Percentiles rank a stretch among this genome's conserved stretches.
These are phyloP conservation scores for Candida pseudofarinosa DNA, from an alignment of 805 yeast genomes.

Conservation along the genomic window DNA sequence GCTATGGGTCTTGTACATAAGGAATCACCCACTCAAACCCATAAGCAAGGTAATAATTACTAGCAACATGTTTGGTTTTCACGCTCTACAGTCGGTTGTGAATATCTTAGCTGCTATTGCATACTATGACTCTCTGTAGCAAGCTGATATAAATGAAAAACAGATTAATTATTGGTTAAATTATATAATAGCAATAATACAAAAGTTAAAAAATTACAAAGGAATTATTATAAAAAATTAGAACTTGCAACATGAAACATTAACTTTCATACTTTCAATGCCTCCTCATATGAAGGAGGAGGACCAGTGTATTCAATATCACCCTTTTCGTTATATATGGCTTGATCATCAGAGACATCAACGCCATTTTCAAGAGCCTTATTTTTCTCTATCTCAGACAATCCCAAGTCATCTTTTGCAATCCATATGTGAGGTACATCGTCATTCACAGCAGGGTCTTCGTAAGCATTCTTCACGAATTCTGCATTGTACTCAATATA, in stretches of 20 bases:
- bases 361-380: slow-evolving; percentile 53
- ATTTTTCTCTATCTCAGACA: slow-evolving; percentile 55
- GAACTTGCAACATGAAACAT: no score
- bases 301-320: slow-evolving; percentile 50
- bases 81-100: no score
- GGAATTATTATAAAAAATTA: no score
- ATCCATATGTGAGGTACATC: slow-evolving; percentile 67
- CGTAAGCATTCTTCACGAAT: slow-evolving; percentile 42
- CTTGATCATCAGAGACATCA: slow-evolving; percentile 53
- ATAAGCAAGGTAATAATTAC: no score
- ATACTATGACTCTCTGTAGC: no score
- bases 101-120: no score
- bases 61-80: no score
- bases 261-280: slow-evolving; percentile 28
- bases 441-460: slow-evolving; percentile 55
- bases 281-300: slow-evolving; percentile 67
- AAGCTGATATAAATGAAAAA: no score
- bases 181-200: background rate
- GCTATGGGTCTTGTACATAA: no score
- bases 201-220: no score
- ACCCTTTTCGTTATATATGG: slow-evolving; percentile 57
- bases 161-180: background rate
- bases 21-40: no score
- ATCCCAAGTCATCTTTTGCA: slow-evolving; percentile 63
- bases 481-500: slow-evolving; percentile 40